These are phyloP conservation scores for Xylariaceae sp. DNA, from an alignment of 2,329 filamentous ascomycete genomes.

Conservation along the genomic window DNA sequence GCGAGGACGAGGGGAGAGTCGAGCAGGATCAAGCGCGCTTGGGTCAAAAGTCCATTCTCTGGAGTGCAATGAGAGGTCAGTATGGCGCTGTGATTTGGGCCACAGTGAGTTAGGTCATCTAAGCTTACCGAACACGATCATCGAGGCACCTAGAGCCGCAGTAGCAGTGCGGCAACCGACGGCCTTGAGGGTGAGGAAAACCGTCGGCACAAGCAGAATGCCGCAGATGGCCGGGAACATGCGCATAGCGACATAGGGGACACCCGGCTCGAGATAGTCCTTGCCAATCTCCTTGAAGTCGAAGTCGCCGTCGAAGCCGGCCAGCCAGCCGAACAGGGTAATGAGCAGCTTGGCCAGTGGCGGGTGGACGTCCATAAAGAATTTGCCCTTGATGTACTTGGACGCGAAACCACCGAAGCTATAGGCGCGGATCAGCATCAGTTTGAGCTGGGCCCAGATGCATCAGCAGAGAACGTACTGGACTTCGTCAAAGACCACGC, in stretches of 20 bases:
- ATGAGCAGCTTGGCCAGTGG: slow-evolving; percentile 95
- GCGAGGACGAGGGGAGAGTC: slow-evolving; percentile 92
- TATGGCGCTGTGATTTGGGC: no score
- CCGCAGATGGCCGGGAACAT: slow-evolving; percentile 85
- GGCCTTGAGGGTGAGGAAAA: slow-evolving; percentile 92
- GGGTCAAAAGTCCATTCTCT: slow-evolving; percentile 95
- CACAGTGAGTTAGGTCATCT: background rate
- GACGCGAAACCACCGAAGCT: slow-evolving; percentile 97
- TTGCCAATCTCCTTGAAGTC: slow-evolving; percentile 99
- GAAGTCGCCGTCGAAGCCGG: slow-evolving; percentile 90
- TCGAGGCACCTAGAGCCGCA: slow-evolving; percentile 70
- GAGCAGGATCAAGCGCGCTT: slow-evolving; percentile 90
- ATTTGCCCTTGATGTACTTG: slow-evolving; percentile 98
- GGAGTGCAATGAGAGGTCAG: slow-evolving; percentile 21
- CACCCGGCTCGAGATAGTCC: slow-evolving; percentile 89
- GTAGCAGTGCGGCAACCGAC: slow-evolving; percentile 82
- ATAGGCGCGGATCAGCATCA: slow-evolving; percentile 11
- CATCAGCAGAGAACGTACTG: slow-evolving; percentile 58
- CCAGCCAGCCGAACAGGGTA: slow-evolving; percentile 87
- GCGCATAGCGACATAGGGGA: slow-evolving; percentile 97
- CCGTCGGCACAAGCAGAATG: slow-evolving; percentile 78
- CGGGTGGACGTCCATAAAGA: slow-evolving; percentile 99
- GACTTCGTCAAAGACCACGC: slow-evolving; percentile 98
- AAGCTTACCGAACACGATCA: slow-evolving; percentile 82
- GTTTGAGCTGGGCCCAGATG: slow-evolving; percentile 2